Conservation (phyloP, 768 basidiomycete genomes). For the Sarcodon aspratus region DNA sequence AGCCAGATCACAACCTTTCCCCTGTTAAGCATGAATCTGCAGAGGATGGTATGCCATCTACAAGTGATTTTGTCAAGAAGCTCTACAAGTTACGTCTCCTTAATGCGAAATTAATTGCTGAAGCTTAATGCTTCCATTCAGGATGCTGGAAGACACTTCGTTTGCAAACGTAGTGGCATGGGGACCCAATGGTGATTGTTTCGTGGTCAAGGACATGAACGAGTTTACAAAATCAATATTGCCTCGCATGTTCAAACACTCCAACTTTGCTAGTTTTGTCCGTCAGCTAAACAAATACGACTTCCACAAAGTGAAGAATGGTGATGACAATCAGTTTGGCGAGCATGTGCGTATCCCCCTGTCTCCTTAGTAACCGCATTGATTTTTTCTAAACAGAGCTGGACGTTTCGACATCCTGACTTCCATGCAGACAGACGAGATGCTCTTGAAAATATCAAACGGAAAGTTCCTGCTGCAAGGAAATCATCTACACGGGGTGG, state of each 20-base stretch:
- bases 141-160: constrained; percentile 79
- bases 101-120: neutral
- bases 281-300: constrained; percentile 94
- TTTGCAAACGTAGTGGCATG: constrained; percentile 71
- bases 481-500: constrained; percentile 16
- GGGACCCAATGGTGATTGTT: constrained; percentile 78
- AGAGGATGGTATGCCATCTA: constrained; percentile 77
- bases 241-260: constrained; percentile 90
- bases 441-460: constrained; percentile 55
- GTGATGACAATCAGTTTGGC: constrained; percentile 66
- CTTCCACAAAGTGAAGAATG: constrained; percentile 92
- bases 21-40: constrained; percentile 5
- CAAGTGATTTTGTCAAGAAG: constrained; percentile 91
- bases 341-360: constrained; percentile 33
- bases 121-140: constrained; percentile 16
- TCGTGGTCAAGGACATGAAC: constrained; percentile 96
- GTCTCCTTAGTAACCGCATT: constrained; percentile 6
- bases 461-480: constrained; percentile 35
- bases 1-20: constrained; percentile 5
- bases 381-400: constrained; percentile 18
- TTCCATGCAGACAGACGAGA: constrained; percentile 40
- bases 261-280: constrained; percentile 88
- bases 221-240: constrained; percentile 87
- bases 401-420: constrained; percentile 44
- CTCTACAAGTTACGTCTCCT: constrained; percentile 51